phyloP scores from a whole-genome alignment of 2,329 filamentous ascomycete species.

The Chrysoporthe cubensis region DNA sequence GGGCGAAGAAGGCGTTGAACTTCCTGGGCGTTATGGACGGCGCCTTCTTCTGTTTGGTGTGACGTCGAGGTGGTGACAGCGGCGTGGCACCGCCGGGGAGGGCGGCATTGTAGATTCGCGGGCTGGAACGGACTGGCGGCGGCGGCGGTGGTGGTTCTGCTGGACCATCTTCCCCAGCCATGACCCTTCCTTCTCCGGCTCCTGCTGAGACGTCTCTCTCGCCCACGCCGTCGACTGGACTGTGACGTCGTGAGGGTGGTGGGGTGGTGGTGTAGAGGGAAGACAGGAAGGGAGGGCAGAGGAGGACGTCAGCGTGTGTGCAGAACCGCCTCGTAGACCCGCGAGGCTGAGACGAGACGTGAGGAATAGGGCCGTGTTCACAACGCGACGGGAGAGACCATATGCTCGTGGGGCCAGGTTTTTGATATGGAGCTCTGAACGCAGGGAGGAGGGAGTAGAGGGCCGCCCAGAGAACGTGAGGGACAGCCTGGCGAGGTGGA shows the following conservation, averaged over 20 bases:
- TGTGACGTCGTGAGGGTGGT: background rate
- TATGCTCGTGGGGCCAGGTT: background rate
- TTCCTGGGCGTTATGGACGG: slow-evolving; percentile 59
- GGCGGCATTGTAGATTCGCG: slow-evolving; percentile 18
- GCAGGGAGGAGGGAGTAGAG: background rate
- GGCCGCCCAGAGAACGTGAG: background rate
- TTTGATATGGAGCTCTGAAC: background rate
- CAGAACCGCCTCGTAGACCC: background rate
- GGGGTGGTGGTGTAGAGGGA: background rate
- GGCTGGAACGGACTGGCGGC: slow-evolving; percentile 19
- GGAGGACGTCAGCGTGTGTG: background rate
- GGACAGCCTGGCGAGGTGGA: background rate
- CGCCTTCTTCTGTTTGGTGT: slow-evolving; percentile 50
- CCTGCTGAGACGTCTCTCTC: background rate
- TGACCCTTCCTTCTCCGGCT: slow-evolving; percentile 20
- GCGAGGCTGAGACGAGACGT: background rate
- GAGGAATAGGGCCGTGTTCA: slow-evolving; percentile 3
- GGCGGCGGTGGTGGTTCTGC: slow-evolving; percentile 10
- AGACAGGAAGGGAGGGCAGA: background rate
- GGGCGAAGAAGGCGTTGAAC: slow-evolving; percentile 58
- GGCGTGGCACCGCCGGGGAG: slow-evolving; percentile 31
- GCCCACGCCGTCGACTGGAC: background rate
- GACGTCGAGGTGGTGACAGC: slow-evolving; percentile 35
- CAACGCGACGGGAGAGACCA: background rate
- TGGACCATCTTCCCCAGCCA: slow-evolving; percentile 30